These are phyloP conservation scores for Kodamaea suecica DNA, from an alignment of 1,139 yeast species.

Conservation along the genomic window DNA sequence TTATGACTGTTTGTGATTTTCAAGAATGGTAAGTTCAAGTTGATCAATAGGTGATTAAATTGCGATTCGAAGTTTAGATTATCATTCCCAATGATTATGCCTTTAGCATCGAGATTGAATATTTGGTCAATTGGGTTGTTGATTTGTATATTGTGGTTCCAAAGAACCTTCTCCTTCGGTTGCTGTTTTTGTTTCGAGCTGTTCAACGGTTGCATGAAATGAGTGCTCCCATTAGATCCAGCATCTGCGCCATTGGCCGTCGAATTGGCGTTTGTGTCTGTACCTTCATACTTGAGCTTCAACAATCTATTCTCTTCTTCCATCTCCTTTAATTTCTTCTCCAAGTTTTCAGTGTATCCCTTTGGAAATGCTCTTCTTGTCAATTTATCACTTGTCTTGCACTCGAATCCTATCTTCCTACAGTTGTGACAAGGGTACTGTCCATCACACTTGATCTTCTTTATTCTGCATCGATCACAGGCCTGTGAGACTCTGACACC, in stretches of 20 bases:
- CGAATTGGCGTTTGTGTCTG: background rate
- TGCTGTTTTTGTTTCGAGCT: too few species aligned
- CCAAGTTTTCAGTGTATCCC: constrained; percentile 68
- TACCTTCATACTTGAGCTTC: constrained; percentile 17
- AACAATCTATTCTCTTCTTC: constrained; percentile 56
- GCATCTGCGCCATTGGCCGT: background rate
- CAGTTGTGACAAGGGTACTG: constrained; percentile 69
- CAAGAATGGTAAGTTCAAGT: constrained; percentile 44
- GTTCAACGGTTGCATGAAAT: too few species aligned
- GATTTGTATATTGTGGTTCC: constrained; percentile 24
- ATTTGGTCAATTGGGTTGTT: constrained; percentile 50
- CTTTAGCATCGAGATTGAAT: constrained; percentile 44
- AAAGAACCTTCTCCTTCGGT: constrained; percentile 4
- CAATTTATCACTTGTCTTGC: constrained; percentile 68
- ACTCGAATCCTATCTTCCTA: constrained; percentile 57
- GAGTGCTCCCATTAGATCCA: background rate
- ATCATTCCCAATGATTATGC: constrained; percentile 48
- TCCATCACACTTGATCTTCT: constrained; percentile 77
- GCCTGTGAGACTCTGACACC: constrained; percentile 66
- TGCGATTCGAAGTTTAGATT: constrained; percentile 49
- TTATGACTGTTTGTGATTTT: constrained; percentile 49
- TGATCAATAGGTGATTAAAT: constrained; percentile 45
- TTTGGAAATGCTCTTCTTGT: constrained; percentile 60
- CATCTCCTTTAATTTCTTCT: constrained; percentile 54
- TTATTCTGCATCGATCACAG: constrained; percentile 74